These are phyloP conservation scores for Phytophthora rubi DNA, from an alignment of 352 stramenopile genomes.

Conservation along the genomic window DNA sequence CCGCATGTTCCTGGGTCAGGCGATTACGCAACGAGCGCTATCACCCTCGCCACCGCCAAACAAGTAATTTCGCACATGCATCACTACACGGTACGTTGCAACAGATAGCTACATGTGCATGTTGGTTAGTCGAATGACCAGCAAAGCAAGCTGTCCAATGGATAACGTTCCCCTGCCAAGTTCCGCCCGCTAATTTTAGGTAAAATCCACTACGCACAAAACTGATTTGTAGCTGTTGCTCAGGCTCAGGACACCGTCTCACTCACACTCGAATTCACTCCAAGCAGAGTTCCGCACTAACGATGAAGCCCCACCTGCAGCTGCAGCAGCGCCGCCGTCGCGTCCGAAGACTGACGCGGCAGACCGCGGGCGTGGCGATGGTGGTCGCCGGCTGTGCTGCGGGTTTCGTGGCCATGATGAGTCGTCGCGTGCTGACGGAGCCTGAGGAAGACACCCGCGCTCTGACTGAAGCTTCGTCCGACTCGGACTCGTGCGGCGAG, in stretches of 20 bases:
- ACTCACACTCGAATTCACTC: not conserved
- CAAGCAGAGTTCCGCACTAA: no score
- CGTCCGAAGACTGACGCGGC: conserved; percentile 20
- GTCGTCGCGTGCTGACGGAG: conserved; percentile 12
- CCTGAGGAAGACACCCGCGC: not conserved
- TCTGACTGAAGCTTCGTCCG: conserved; percentile 30
- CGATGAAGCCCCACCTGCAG: not conserved
- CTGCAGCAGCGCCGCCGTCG: conserved; percentile 15
- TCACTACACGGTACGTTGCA: no score
- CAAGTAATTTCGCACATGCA: no score
- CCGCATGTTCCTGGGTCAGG: not conserved
- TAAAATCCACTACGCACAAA: not conserved
- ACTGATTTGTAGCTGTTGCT: not conserved
- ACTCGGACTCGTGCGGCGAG: conserved; percentile 42
- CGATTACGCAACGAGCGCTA: not conserved
- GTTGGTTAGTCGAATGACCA: no score
- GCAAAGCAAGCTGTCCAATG: no score
- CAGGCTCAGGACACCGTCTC: not conserved
- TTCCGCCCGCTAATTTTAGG: not conserved
- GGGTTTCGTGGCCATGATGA: conserved; percentile 24
- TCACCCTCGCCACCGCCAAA: no score
- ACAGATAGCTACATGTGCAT: no score
- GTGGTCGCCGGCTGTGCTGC: conserved; percentile 28
- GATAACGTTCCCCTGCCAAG: no score
- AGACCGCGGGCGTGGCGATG: conserved; percentile 33